Base-by-base conservation (phyloP, 305 asterid genomes). In the Striga hermonthica region DNA sequence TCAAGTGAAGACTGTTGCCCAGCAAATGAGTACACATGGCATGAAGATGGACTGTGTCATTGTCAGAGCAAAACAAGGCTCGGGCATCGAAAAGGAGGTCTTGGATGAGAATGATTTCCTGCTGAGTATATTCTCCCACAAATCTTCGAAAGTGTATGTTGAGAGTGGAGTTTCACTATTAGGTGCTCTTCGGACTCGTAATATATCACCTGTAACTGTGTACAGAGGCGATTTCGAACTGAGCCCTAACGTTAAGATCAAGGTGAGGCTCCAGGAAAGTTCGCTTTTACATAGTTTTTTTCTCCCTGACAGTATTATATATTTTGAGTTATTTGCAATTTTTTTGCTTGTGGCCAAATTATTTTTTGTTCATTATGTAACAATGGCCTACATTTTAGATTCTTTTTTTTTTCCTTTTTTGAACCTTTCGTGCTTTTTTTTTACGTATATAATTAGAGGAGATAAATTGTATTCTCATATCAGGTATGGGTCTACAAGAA, bases 401-500 rank as follows among this genome's bases (percentile, higher is more conserved):
- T 22, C 31, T 2, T 22, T 22, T 22, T 22, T 22, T 22, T 22
- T 22, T 22, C 2, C 2, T 22, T 22, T 22, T 22, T 22, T 22
- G 31, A 22, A 22, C 2, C 31, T 22, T 22, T 22, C 31, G 31
- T 22, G 31, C n/a, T 22, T 1, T 22, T 0, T 22, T 22, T 22
- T 22, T 22, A 43, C 3, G 6, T 43, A 16, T 56, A 14, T 39
- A 16, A 52, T 61, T 28, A 38, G 40, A 22, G 16, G 48, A 47
- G 67, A 35, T 47, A 22, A 9, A 28, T 54, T 47, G 44, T 12
- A 12, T 34, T 31, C 53, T 31, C 15, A 45, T 45, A 28, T 11
- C 69, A 91, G 98, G 95, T 93, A 40, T 90, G 97, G 98, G 95
- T 90, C 69, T 93, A 93, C 86, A 93, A 93, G 88, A 93, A 93